A percentile compares a stretch with the other conserved stretches of the same genome.
phyloP scores from a whole-genome alignment of 2,329 filamentous ascomycete species.

The Fusarium fracticaudum region DNA sequence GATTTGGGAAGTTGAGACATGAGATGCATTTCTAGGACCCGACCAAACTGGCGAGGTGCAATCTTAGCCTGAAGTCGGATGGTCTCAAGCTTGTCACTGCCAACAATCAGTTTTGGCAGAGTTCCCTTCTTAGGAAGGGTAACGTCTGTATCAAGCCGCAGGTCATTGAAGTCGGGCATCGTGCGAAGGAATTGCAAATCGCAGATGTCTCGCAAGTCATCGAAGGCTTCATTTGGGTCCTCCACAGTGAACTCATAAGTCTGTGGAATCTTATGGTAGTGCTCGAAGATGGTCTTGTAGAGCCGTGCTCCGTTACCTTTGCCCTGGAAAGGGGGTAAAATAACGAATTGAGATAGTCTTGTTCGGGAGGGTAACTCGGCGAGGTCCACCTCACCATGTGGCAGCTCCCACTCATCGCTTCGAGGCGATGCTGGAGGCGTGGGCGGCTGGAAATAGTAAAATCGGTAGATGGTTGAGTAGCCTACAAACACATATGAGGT shows the following conservation, averaged over 20 bases:
- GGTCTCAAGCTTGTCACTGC: slow-evolving; percentile 62
- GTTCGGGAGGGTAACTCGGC: slow-evolving; percentile 77
- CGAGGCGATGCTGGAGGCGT: slow-evolving; percentile 55
- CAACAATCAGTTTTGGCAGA: slow-evolving; percentile 65
- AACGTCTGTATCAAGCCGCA: slow-evolving; percentile 64
- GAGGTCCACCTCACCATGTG: slow-evolving; percentile 58
- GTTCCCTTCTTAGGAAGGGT: slow-evolving; percentile 59
- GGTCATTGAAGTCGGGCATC: slow-evolving; percentile 64
- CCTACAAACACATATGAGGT: slow-evolving; percentile 84
- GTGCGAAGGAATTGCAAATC: slow-evolving; percentile 74
- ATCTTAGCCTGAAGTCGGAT: slow-evolving; percentile 75
- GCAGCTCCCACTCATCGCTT: slow-evolving; percentile 55
- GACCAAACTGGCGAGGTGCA: slow-evolving; percentile 77
- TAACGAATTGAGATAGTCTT: slow-evolving; percentile 91
- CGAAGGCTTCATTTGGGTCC: slow-evolving; percentile 89
- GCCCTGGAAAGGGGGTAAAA: slow-evolving; percentile 87
- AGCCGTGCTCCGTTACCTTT: slow-evolving; percentile 82
- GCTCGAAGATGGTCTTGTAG: slow-evolving; percentile 80
- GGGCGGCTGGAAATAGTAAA: slow-evolving; percentile 71
- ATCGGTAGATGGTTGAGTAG: slow-evolving; percentile 90
- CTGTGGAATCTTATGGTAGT: slow-evolving; percentile 72
- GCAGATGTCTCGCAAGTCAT: slow-evolving; percentile 79
- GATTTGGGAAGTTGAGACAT: slow-evolving; percentile 67
- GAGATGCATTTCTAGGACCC: slow-evolving; percentile 79
- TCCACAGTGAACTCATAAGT: slow-evolving; percentile 90